Conservation (phyloP, 768 basidiomycete genomes). For the Tephrocybe rancida region DNA sequence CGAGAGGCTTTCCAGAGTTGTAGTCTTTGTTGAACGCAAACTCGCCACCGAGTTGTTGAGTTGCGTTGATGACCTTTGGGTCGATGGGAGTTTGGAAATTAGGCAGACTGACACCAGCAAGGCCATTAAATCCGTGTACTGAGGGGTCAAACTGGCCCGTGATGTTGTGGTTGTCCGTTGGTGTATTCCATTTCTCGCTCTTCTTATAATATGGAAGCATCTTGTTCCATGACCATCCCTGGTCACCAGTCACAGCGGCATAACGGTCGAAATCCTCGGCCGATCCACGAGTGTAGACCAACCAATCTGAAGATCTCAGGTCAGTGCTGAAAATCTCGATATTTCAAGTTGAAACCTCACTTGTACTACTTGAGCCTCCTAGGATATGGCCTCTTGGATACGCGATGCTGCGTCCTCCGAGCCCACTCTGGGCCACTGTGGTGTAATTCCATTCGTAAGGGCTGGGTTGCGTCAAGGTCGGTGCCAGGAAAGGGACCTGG, state of each 20-base stretch:
- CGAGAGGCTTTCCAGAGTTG: conserved; percentile 1
- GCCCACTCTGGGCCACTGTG: conserved; percentile 18
- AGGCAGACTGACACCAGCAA: conserved; percentile 23
- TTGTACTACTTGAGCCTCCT: conserved; percentile 24
- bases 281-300: conserved; percentile 27
- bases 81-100: conserved; percentile 11
- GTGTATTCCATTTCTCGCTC: conserved; percentile 27
- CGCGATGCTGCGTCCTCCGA: conserved; percentile 18
- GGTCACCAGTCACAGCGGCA: conserved; percentile 27
- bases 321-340: not conserved
- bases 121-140: conserved; percentile 28
- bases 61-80: conserved; percentile 6
- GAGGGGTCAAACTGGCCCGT: conserved; percentile 29
- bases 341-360: conserved; percentile 9
- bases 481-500: conserved; percentile 15
- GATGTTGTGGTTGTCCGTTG: conserved; percentile 27
- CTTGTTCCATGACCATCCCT: conserved; percentile 31
- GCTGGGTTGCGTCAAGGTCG: conserved; percentile 2
- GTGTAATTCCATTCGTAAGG: conserved; percentile 27
- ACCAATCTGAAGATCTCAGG: conserved; percentile 1
- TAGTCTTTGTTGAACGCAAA: conserved; percentile 3
- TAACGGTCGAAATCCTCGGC: conserved; percentile 30
- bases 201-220: conserved; percentile 26
- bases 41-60: conserved; percentile 3
- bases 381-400: conserved; percentile 24